These are phyloP conservation scores for Harrya chromipes DNA, from an alignment of 768 basidiomycete species.

Conservation along the genomic window DNA sequence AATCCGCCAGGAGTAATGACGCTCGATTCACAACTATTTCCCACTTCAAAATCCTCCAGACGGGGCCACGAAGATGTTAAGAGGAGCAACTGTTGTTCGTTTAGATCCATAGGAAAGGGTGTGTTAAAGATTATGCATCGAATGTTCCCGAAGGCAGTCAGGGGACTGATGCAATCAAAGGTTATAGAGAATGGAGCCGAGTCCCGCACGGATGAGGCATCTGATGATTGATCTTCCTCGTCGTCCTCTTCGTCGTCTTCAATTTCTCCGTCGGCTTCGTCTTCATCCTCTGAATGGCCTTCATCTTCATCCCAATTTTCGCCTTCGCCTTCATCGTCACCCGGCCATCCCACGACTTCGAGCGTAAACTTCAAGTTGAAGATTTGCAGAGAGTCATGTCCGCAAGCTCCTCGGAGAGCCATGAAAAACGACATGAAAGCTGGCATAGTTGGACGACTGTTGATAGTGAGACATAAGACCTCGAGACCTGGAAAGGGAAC, in stretches of 20 bases:
- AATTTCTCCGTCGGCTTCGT: no score
- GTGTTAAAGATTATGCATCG: not conserved
- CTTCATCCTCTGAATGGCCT: no score
- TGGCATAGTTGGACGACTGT: not conserved
- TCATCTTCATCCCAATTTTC: no score
- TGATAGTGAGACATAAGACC: not conserved
- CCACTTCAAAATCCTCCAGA: not conserved
- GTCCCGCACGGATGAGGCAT: not conserved
- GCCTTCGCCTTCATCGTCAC: not conserved
- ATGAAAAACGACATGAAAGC: slow-evolving; percentile 5
- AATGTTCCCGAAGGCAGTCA: slow-evolving; percentile 8
- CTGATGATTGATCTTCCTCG: not conserved
- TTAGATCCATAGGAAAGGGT: slow-evolving; percentile 3
- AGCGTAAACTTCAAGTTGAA: no score
- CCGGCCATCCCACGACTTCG: not conserved
- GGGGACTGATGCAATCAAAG: not conserved
- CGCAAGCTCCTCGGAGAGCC: not conserved
- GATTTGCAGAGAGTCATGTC: not conserved
- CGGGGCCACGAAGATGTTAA: slow-evolving; percentile 17
- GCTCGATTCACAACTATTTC: not conserved
- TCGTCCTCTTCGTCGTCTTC: no score
- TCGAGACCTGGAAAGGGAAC: not conserved
- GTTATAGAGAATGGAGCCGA: not conserved
- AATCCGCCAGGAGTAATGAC: slow-evolving; percentile 12
- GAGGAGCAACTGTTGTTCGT: slow-evolving; percentile 3